Evolutionary conservation across 2,329 filamentous ascomycete species (phyloP).

Genomic region (Nectriaceae sp.): DNA sequence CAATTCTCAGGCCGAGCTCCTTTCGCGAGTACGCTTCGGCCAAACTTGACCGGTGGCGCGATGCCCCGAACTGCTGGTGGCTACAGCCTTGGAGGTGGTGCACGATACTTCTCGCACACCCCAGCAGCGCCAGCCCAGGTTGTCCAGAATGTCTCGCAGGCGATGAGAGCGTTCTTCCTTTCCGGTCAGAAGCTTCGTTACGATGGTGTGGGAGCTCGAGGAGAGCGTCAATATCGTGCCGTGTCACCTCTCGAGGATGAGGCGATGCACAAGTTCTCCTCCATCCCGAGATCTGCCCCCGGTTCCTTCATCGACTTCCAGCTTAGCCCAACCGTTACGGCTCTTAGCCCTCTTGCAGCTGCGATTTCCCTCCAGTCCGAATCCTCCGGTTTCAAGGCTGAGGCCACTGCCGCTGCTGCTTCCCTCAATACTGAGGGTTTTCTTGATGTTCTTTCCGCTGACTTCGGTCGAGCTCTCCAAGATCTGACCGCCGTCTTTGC

Average conservation of each 20-base stretch:
- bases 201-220: slow-evolving; percentile 72
- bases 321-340: slow-evolving; percentile 86
- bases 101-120: slow-evolving; percentile 86
- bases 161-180: slow-evolving; percentile 89
- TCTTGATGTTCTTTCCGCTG: slow-evolving; percentile 79
- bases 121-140: slow-evolving; percentile 87
- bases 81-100: slow-evolving; percentile 75
- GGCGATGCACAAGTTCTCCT: slow-evolving; percentile 66
- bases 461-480: slow-evolving; percentile 85
- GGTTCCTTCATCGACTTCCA: slow-evolving; percentile 89
- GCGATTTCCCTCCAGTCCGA: slow-evolving; percentile 48
- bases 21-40: slow-evolving; percentile 85
- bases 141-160: slow-evolving; percentile 91
- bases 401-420: slow-evolving; percentile 46
- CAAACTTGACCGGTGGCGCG: slow-evolving; percentile 87
- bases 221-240: slow-evolving; percentile 77
- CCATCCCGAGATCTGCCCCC: slow-evolving; percentile 55
- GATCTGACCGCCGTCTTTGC: slow-evolving; percentile 78
- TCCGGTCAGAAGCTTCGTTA: slow-evolving; percentile 87
- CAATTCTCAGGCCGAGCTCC: slow-evolving; percentile 75
- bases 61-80: slow-evolving; percentile 84
- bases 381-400: slow-evolving; percentile 46
- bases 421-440: slow-evolving; percentile 82
- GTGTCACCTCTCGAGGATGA: slow-evolving; percentile 77
- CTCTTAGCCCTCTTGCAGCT: slow-evolving; percentile 71